These are phyloP conservation scores for Leishmania gerbilli DNA, from an alignment of 208 protist species.

Conservation along the genomic window DNA sequence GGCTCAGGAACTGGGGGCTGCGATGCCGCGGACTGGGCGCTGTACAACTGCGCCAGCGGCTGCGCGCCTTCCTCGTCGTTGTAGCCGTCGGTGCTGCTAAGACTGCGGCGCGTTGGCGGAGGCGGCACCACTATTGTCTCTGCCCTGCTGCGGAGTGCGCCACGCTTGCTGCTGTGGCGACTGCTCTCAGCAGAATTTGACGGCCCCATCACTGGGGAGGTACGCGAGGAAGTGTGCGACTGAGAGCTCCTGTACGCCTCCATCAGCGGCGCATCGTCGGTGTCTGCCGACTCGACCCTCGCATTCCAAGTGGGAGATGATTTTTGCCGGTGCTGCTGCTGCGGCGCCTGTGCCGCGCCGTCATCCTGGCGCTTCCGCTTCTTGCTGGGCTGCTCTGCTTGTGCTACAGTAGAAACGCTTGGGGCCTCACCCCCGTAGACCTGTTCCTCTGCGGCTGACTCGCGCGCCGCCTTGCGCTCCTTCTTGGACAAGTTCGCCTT, in stretches of 20 bases:
- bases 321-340: neutral
- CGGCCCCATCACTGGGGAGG: slow-evolving; percentile 6
- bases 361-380: slow-evolving; percentile 32
- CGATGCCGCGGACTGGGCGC: neutral
- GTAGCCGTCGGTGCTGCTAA: neutral
- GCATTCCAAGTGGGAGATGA: neutral
- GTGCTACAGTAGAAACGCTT: neutral
- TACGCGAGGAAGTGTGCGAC: slow-evolving; percentile 8
- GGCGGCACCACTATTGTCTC: neutral
- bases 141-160: slow-evolving; percentile 4
- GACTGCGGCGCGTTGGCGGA: neutral
- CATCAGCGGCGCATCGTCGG: slow-evolving; percentile 20
- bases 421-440: neutral
- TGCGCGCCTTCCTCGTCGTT: slow-evolving; percentile 8
- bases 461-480: slow-evolving; percentile 19
- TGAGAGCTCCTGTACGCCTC: slow-evolving; percentile 3
- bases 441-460: neutral
- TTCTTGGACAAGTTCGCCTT: slow-evolving; percentile 18
- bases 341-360: neutral
- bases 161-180: slow-evolving; percentile 18
- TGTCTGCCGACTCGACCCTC: neutral
- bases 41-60: slow-evolving; percentile 24
- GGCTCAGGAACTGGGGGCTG: neutral
- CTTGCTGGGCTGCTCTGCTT: slow-evolving; percentile 8
- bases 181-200: slow-evolving; percentile 4